Percentiles rank a stretch among this genome's conserved stretches.
phyloP scores from a whole-genome alignment of 805 yeast species.

The Starmerella gropengiesseri region DNA sequence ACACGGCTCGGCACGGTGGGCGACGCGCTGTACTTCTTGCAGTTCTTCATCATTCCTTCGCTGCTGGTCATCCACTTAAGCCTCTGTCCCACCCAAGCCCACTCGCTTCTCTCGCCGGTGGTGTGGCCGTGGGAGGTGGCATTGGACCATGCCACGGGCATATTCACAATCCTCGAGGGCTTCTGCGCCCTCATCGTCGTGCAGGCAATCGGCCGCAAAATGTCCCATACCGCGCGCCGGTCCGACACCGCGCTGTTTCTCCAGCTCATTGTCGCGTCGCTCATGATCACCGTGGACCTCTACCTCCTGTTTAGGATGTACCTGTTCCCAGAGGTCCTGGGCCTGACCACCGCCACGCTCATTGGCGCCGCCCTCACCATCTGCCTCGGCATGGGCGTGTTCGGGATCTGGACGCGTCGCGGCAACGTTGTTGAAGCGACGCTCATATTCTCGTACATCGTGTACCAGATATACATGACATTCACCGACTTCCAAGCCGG shows the following conservation, averaged over 20 bases:
- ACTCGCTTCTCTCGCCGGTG: slow-evolving; percentile 30
- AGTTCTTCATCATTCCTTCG: slow-evolving; percentile 74
- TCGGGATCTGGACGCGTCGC: slow-evolving; percentile 69
- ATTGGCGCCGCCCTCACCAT: slow-evolving; percentile 76
- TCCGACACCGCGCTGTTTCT: slow-evolving; percentile 74
- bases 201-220: slow-evolving; percentile 80
- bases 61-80: slow-evolving; percentile 48
- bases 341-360: slow-evolving; percentile 64
- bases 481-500: slow-evolving; percentile 65
- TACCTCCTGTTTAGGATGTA: slow-evolving; percentile 78
- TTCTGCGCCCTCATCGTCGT: slow-evolving; percentile 84
- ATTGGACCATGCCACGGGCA: slow-evolving; percentile 72
- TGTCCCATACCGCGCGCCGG: slow-evolving; percentile 50
- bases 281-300: slow-evolving; percentile 61
- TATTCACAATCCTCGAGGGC: slow-evolving; percentile 84
- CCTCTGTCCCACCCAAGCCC: slow-evolving; percentile 24
- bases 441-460: slow-evolving; percentile 76
- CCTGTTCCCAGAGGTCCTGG: slow-evolving; percentile 55
- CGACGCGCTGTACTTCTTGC: slow-evolving; percentile 52
- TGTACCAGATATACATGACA: slow-evolving; percentile 83
- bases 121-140: slow-evolving; percentile 61
- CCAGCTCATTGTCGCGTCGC: slow-evolving; percentile 59
- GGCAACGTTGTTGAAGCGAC: slow-evolving; percentile 91
- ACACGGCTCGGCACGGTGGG: slow-evolving; percentile 33
- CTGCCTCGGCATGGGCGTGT: slow-evolving; percentile 61